Evolutionary conservation across 768 basidiomycete species (phyloP), one percentile per base, ranked within the genome.

Genomic region (Dictyophora rubrovolvata): DNA sequence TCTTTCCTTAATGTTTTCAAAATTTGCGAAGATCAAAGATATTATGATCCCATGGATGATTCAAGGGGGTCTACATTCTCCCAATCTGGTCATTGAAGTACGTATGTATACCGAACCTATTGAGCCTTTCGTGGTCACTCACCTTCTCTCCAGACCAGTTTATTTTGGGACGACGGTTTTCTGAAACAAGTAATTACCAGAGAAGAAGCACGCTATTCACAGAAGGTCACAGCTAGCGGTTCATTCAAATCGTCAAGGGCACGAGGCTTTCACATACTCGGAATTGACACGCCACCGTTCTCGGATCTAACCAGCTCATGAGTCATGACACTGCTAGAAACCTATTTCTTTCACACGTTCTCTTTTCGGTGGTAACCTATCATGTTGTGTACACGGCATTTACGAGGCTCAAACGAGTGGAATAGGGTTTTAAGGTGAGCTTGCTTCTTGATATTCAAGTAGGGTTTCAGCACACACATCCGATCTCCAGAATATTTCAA

Each of bases 321-420:
- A n/a, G n/a, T n/a, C n/a, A n/a, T n/a, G n/a, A n/a, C n/a, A n/a
- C n/a, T n/a, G n/a, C n/a, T n/a, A n/a, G n/a, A n/a, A n/a, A n/a
- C 22, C 28, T 34, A 23, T 37, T 21, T 10, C 47, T 12, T 58
- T 48, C 23, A 58, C 56, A 33, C 56, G 56, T 22, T 12, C 48
- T 11, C 49, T 58, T 10, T 58, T 17, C 33, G 56, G 47, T 11
- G 11, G 20, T n/a, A 47, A 58, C 48, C 48, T 10, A 49, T 58
- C 17, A 51, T 63, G 58, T 60, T 63, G 33, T 49, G 48, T 50
- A 60, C 48, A 20, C 59, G 59, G 18, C 60, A 61, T 35, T 12
- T 60, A 17, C 56, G 55, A 20, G 33, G 48, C 14, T 58, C 56
- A 50, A 58, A 51, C 34, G 23, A n/a, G 34, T 58, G 8, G 48